phyloP scores from a whole-genome alignment of 2,329 filamentous ascomycete species.

The Bipolaris sorokiniana region DNA sequence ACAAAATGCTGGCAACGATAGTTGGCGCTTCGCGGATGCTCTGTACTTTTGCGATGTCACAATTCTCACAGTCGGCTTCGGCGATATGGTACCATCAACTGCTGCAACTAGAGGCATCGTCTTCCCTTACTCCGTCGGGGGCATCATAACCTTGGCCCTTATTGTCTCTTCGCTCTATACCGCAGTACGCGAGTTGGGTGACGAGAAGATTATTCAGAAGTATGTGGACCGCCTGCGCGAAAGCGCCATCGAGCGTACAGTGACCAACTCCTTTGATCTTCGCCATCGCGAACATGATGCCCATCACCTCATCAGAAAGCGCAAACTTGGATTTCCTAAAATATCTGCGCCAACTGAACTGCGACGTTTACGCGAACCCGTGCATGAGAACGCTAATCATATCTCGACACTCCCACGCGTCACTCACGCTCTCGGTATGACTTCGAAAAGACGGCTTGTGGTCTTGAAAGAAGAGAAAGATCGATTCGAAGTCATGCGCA shows the following conservation, averaged over 20 bases:
- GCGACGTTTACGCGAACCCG: conserved; percentile 28
- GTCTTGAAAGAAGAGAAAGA: conserved; percentile 65
- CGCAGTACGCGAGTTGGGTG: conserved; percentile 65
- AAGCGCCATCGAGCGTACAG: conserved; percentile 61
- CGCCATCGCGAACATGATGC: conserved; percentile 39
- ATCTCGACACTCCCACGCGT: conserved; percentile 13
- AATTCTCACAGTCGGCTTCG: conserved; percentile 51
- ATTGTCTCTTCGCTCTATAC: conserved; percentile 80
- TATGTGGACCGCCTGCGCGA: conserved; percentile 63
- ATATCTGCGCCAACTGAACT: conserved; percentile 39
- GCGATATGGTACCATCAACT: conserved; percentile 63
- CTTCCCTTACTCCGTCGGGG: conserved; percentile 82
- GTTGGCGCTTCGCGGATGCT: conserved; percentile 77
- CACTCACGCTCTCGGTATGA: conserved; percentile 14
- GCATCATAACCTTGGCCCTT: conserved; percentile 83
- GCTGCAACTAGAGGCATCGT: conserved; percentile 71
- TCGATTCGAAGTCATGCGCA: conserved; percentile 81
- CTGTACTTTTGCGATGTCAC: conserved; percentile 55
- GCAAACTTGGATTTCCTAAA: conserved; percentile 17
- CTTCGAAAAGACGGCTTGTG: conserved; percentile 55
- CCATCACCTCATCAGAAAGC: conserved; percentile 30
- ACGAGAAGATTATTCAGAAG: conserved; percentile 66
- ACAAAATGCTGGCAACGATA: conserved; percentile 45
- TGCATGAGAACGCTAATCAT: conserved; percentile 23
- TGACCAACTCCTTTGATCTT: conserved; percentile 60